phyloP scores from a whole-genome alignment of 1,284 basidiomycete genomes.

The Dichomitus squalens region DNA sequence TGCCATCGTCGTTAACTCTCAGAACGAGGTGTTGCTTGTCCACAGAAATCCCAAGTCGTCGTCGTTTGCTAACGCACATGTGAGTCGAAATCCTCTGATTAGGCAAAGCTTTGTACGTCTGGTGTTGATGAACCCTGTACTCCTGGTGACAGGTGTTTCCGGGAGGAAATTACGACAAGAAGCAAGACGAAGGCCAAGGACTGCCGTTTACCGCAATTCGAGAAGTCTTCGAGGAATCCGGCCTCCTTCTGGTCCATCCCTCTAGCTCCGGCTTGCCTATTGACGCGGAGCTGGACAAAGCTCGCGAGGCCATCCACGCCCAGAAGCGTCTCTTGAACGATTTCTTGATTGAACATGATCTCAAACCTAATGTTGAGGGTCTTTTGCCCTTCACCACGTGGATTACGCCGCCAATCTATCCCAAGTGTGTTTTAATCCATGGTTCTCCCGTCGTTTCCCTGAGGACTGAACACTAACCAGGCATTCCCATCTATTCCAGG shows the following conservation, averaged over 20 bases:
- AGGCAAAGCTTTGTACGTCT: not conserved
- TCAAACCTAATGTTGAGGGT: conserved; percentile 45
- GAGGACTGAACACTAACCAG: not conserved
- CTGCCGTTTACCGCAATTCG: conserved; percentile 64
- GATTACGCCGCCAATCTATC: conserved; percentile 59
- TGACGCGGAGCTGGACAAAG: conserved; percentile 48
- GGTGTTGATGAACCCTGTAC: not conserved
- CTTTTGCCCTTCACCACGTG: conserved; percentile 71
- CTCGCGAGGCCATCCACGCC: conserved; percentile 58
- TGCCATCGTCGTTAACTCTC: conserved; percentile 60
- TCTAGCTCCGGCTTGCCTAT: conserved; percentile 27
- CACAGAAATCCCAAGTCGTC: conserved; percentile 64
- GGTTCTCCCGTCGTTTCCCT: not conserved
- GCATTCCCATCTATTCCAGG: conserved; percentile 35
- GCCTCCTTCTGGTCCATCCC: conserved; percentile 60
- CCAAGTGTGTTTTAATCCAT: conserved; percentile 44
- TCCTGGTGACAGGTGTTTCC: conserved; percentile 61
- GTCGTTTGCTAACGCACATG: conserved; percentile 67
- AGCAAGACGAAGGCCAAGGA: conserved; percentile 51
- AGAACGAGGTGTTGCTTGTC: conserved; percentile 69
- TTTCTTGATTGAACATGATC: conserved; percentile 50
- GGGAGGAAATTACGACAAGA: conserved; percentile 65
- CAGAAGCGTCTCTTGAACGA: conserved; percentile 50
- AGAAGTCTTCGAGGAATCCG: conserved; percentile 76
- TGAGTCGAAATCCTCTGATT: conserved; percentile 35